These are phyloP conservation scores for Vaccinium corymbosum DNA, from an alignment of 148 eudicot genomes.

Conservation along the genomic window DNA sequence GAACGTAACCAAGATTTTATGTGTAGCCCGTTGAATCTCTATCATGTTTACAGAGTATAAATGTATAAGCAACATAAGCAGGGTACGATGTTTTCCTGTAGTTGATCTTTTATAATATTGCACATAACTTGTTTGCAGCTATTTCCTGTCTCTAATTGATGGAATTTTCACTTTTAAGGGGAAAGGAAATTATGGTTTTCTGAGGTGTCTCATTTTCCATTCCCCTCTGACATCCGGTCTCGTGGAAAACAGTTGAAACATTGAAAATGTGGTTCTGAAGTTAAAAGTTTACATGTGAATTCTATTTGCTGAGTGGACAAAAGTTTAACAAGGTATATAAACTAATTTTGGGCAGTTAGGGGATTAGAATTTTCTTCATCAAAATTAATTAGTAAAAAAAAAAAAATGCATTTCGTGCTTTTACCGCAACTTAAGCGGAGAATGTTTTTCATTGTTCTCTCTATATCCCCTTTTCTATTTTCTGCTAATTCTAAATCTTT, in stretches of 20 bases:
- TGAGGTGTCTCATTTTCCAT: background rate
- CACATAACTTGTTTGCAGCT: background rate
- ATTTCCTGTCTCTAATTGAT: background rate
- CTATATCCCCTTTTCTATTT: background rate
- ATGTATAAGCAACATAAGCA: background rate
- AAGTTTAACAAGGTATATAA: background rate
- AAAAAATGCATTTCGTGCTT: background rate
- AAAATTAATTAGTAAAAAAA: background rate
- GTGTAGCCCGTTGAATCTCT: background rate
- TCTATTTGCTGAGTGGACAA: background rate
- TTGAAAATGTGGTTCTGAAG: background rate
- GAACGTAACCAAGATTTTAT: background rate
- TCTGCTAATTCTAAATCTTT: conserved; percentile 7
- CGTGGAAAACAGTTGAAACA: background rate
- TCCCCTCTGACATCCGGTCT: background rate
- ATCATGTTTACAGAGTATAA: background rate
- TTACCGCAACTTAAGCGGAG: background rate
- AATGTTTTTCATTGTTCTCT: background rate
- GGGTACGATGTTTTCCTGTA: background rate
- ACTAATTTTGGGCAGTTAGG: background rate
- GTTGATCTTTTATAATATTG: background rate
- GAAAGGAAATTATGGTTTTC: background rate
- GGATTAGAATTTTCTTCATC: background rate
- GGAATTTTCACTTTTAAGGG: background rate
- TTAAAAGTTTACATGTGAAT: background rate